A percentile compares a stretch with the other conserved stretches of the same genome.
phyloP scores from a whole-genome alignment of 2,329 filamentous ascomycete species.

The Phaeosphaeriaceae sp. region DNA sequence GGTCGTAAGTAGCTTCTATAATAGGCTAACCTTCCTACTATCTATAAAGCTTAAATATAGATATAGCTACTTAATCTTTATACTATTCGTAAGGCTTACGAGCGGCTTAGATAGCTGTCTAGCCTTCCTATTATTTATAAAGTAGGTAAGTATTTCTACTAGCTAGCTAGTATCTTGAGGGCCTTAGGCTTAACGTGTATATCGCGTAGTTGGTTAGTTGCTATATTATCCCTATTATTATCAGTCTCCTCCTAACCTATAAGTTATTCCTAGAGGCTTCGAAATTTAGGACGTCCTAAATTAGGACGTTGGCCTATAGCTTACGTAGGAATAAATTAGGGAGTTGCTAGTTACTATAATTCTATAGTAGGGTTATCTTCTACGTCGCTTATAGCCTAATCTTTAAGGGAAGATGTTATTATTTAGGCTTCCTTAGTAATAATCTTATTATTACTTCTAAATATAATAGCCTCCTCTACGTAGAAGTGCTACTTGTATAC shows the following conservation, averaged over 20 bases:
- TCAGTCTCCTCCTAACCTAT: neutral
- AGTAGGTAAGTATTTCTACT: neutral
- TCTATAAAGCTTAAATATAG: neutral
- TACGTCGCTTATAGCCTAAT: neutral
- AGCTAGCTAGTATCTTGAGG: neutral
- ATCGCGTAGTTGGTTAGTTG: neutral
- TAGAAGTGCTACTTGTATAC: neutral
- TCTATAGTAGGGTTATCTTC: neutral
- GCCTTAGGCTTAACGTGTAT: neutral
- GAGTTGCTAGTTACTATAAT: neutral
- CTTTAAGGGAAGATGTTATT: neutral
- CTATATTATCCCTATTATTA: neutral
- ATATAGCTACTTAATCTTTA: neutral
- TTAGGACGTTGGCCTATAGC: neutral
- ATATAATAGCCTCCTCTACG: neutral
- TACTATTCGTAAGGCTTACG: neutral
- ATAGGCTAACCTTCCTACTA: neutral
- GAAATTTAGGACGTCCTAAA: neutral
- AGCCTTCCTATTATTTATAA: neutral
- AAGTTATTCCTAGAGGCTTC: neutral
- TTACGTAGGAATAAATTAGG: neutral
- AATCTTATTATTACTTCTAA: no score
- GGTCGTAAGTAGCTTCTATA: neutral
- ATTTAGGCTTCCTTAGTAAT: no score
- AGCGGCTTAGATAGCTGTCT: neutral